Base-by-base conservation (phyloP, 2,329 filamentous ascomycete species). In the Aureobasidium sp. region DNA sequence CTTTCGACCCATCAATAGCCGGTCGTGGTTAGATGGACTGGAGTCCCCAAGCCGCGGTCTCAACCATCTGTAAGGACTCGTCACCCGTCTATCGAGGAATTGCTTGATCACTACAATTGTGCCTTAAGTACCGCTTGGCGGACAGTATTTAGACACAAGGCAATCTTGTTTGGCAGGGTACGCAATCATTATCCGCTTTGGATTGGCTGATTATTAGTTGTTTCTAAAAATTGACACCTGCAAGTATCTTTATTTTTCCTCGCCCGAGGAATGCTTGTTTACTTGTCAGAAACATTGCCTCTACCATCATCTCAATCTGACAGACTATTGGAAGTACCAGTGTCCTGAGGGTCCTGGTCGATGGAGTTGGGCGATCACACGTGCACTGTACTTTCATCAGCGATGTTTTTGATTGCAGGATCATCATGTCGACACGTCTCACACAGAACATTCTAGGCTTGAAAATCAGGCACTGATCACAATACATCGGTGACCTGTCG, bases 221-320 rank as follows among this genome's bases (percentile, higher is more conserved):
- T 59, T 59, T 59, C 54, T 59, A 59, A 47, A 59, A 30, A 36
- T 47, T 59, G 54, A 57, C 42, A 48, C 32, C 21, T 30, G 54
- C 42, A 48, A 36, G 15, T 42, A 47, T 48, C 42, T 47, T 39
- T 47, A 48, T 59, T 59, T 48, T 30, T 15, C n/a, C 21, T 21
- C 27, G 21, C 13, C 25, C 6, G 3, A 45, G 37, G 39, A 44
- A 36, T 37, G 55, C 45, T 59, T 59, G 44, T 59, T 59, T 59
- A 45, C 36, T 32, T 59, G 29, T 59, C 27, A 54, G n/a, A 3
- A 54, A 37, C 13, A n/a, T 39, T 7, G 50, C 37, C 37, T 27
- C 21, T 16, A 30, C 39, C 53, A 27, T 45, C 53, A 29, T 45
- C 36, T 45, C 36, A 36, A 57, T 57, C 53, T 36, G 29, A 34